A percentile compares a stretch with the other conserved stretches of the same genome.
Evolutionary conservation across 495 filamentous ascomycete genomes (phyloP).

Genomic region (Aspergillus bertholletiae): DNA sequence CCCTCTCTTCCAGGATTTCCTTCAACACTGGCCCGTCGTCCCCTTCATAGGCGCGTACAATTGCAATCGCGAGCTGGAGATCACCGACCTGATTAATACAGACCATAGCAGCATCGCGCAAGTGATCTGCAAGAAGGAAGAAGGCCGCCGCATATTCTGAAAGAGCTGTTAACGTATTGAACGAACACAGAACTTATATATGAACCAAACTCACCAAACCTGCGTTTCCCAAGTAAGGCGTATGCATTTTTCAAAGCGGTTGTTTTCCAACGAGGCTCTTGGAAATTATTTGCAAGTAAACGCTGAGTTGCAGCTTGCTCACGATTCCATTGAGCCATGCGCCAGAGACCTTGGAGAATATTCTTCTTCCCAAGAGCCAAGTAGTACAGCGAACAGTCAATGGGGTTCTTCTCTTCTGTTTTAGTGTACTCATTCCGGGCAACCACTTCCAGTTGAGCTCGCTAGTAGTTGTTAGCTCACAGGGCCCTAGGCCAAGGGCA

Average conservation of each 20-base stretch:
- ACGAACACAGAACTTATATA: neutral
- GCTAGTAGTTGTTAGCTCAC: slow-evolving; percentile 43
- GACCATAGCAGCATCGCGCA: slow-evolving; percentile 81
- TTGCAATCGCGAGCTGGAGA: slow-evolving; percentile 84
- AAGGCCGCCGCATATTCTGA: slow-evolving; percentile 92
- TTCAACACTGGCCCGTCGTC: slow-evolving; percentile 73
- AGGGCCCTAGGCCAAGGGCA: neutral
- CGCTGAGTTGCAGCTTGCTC: slow-evolving; percentile 77
- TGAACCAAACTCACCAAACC: slow-evolving; percentile 62
- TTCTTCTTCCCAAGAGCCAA: slow-evolving; percentile 89
- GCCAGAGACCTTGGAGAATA: slow-evolving; percentile 88
- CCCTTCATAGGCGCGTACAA: slow-evolving; percentile 85
- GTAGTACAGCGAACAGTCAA: slow-evolving; percentile 93
- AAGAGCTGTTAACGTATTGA: slow-evolving; percentile 7
- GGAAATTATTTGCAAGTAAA: slow-evolving; percentile 84
- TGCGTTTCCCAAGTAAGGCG: slow-evolving; percentile 85
- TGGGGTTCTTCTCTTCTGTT: slow-evolving; percentile 80
- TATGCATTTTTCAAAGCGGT: slow-evolving; percentile 96
- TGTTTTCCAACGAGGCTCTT: slow-evolving; percentile 80
- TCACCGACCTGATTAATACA: slow-evolving; percentile 82
- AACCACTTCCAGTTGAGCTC: slow-evolving; percentile 78
- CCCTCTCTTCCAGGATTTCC: slow-evolving; percentile 72
- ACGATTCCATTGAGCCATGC: slow-evolving; percentile 87
- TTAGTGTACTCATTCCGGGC: slow-evolving; percentile 93
- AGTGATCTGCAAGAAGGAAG: slow-evolving; percentile 84